Conservation (phyloP, 768 basidiomycete genomes). For the Gymnopilus dilepis region DNA sequence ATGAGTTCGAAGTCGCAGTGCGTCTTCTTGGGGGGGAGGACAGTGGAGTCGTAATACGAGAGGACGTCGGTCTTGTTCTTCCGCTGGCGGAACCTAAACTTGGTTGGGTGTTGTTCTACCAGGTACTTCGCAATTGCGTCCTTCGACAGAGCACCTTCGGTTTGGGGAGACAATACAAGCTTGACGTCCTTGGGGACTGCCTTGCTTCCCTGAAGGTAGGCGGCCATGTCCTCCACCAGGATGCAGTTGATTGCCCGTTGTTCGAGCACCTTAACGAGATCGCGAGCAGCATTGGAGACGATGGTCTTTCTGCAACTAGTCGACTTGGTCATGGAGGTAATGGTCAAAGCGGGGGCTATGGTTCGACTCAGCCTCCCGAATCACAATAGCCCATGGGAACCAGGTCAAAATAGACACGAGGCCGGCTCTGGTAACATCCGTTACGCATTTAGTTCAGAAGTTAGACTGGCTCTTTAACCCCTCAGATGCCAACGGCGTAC, state of each 20-base stretch:
- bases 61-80: slow-evolving; percentile 19
- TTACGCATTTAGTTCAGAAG: slow-evolving; percentile 2
- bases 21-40: slow-evolving; percentile 21
- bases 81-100: slow-evolving; percentile 18
- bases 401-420: slow-evolving; percentile 14
- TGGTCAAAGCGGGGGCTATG: slow-evolving; percentile 12
- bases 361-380: slow-evolving; percentile 4
- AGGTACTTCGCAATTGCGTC: slow-evolving; percentile 19
- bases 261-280: slow-evolving; percentile 18
- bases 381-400: slow-evolving; percentile 19
- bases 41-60: slow-evolving; percentile 21
- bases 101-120: slow-evolving; percentile 14
- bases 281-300: slow-evolving; percentile 24
- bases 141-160: slow-evolving; percentile 8
- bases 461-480: neutral
- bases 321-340: slow-evolving; percentile 21
- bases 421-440: slow-evolving; percentile 5
- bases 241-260: slow-evolving; percentile 18
- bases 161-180: slow-evolving; percentile 16
- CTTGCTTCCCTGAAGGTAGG: slow-evolving; percentile 19
- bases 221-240: slow-evolving; percentile 22
- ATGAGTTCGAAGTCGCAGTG: slow-evolving; percentile 22
- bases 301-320: slow-evolving; percentile 21
- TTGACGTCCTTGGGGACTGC: slow-evolving; percentile 24
- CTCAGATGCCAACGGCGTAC: slow-evolving; percentile 8